phyloP scores from a whole-genome alignment of 768 basidiomycete genomes.

The Omphalotus guepiniiformis region DNA sequence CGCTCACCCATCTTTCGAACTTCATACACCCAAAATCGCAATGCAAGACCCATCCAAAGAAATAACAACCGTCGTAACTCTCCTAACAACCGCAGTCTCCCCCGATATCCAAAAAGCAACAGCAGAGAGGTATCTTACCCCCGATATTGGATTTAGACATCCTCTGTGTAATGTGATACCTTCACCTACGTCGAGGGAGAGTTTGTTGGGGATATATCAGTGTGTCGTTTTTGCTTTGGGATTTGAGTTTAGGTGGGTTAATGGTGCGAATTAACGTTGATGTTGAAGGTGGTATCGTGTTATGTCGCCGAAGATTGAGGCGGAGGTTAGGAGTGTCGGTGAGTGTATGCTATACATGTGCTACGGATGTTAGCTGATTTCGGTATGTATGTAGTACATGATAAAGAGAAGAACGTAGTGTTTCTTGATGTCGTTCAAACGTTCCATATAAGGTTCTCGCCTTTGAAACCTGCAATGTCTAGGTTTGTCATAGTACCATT shows the following conservation, averaged over 20 bases:
- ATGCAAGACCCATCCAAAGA: too few relatives aligned
- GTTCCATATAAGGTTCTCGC: slow-evolving; percentile 49
- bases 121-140: slow-evolving; percentile 45
- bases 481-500: slow-evolving; percentile 30
- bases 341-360: slow-evolving; percentile 17
- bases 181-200: slow-evolving; percentile 47
- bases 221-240: slow-evolving; percentile 19
- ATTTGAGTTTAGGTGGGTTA: background rate
- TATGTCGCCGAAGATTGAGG: slow-evolving; percentile 46
- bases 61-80: too few relatives aligned
- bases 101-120: slow-evolving; percentile 47
- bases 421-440: slow-evolving; percentile 50
- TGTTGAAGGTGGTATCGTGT: slow-evolving; percentile 56
- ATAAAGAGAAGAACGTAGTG: slow-evolving; percentile 34
- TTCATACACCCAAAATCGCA: too few relatives aligned
- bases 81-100: slow-evolving; percentile 42
- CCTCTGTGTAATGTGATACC: slow-evolving; percentile 49
- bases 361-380: background rate
- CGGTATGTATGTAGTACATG: slow-evolving; percentile 37
- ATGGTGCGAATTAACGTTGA: background rate
- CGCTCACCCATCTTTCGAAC: too few relatives aligned
- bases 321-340: slow-evolving; percentile 42
- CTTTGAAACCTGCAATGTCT: slow-evolving; percentile 39
- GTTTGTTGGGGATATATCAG: slow-evolving; percentile 57
- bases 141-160: slow-evolving; percentile 55